Percentiles rank a stretch among this genome's conserved stretches.
Conservation (phyloP, 106 monocot genomes). For the Amphibolis antarctica region DNA sequence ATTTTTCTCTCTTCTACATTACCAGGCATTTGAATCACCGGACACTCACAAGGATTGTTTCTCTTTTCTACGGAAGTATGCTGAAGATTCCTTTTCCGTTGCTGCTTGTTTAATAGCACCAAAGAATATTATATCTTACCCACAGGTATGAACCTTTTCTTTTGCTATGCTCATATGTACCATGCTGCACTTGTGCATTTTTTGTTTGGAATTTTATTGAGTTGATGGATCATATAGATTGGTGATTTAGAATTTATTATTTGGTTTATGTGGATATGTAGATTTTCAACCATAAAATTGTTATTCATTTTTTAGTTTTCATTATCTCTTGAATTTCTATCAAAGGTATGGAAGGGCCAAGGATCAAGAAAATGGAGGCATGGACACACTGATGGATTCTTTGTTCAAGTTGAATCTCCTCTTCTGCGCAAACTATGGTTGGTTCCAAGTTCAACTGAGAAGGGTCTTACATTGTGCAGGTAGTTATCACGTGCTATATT, state of each 20-base stretch:
- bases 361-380: conserved; percentile 98
- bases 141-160: conserved; percentile 46
- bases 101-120: conserved; percentile 79
- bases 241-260: too few species aligned
- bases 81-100: conserved; percentile 69
- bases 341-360: conserved; percentile 94
- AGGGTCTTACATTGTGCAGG: conserved; percentile 69
- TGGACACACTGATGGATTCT: conserved; percentile 81
- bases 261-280: too few species aligned
- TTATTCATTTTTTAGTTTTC: background rate
- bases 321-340: background rate
- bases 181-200: too few species aligned
- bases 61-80: conserved; percentile 78
- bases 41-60: conserved; percentile 72
- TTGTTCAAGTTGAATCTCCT: conserved; percentile 91
- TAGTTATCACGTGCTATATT: conserved; percentile 9
- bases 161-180: background rate
- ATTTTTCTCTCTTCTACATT: background rate
- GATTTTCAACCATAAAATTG: background rate
- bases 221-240: too few species aligned
- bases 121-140: conserved; percentile 72
- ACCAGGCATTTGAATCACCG: conserved; percentile 90
- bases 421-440: conserved; percentile 74
- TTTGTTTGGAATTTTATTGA: too few species aligned
- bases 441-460: conserved; percentile 68